Base-by-base conservation (phyloP, 179 eudicot genomes). In the Beta lomatogona region DNA sequence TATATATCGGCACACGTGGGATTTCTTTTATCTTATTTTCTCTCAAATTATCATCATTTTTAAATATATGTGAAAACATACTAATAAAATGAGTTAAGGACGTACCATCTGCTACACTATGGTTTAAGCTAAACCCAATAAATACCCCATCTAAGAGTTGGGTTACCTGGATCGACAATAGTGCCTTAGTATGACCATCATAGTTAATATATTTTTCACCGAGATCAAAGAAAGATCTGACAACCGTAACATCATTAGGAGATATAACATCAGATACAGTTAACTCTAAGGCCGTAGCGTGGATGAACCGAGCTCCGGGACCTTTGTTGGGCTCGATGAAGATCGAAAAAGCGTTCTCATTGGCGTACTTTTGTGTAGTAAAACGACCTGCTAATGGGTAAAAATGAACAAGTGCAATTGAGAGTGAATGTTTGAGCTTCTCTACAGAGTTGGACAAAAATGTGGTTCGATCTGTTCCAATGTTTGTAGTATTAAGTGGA, bases 321-420 rank as follows among this genome's bases (percentile, higher is more conserved):
- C 83, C 83, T 14, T 67, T 74, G 25, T 75, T 67, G 9, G 75
- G 75, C 44, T 81, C 79, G 16, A 81, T 11, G 6, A 36, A 44
- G 31, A 81, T 72, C 22, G n/a, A 55, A 14, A 68, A 75, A 36
- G 74, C 28, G 14, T 54, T 52, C 11, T 54, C 59, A 10, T 55
- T 25, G 2, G 14, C 4, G 45, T 31, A 22, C 3, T 61, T 55
- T 45, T 67, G 79, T 22, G 60, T 67, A 5, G 19, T 13, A 16
- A 75, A 44, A 1, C 75, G 79, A 55, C 83, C 83, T 3, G 79
- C 79, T 55, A 81, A 57, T 1, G 83, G 83, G 50, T 81, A 81
- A 19, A 81, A 81, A 45, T 75, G 25, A 41, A 66, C 13, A 3
- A 75, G 75, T 25, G 79, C 75, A 6, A 75, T 75, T 8, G 83